A percentile compares a stretch with the other conserved stretches of the same genome.
phyloP scores from a whole-genome alignment of 73 alveolate genomes.

The Blepharisma stoltei region DNA sequence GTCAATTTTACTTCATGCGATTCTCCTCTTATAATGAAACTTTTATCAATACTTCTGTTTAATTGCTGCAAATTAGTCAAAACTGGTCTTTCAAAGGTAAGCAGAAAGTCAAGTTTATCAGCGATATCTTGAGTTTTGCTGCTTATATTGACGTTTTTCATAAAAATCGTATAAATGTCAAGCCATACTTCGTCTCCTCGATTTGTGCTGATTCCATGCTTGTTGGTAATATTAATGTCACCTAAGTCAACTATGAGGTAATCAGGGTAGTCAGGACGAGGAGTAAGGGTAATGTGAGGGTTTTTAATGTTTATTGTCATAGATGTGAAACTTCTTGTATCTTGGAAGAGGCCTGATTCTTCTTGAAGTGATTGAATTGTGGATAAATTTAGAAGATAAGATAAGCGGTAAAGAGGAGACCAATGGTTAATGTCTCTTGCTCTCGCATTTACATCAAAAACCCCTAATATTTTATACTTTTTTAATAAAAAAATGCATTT shows the following conservation, averaged over 20 bases:
- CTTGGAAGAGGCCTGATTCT: background rate
- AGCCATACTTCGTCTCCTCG: background rate
- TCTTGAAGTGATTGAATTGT: background rate
- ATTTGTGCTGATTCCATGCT: background rate
- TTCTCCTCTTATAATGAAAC: background rate
- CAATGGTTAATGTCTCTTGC: slow-evolving; percentile 7
- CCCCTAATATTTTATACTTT: slow-evolving; percentile 20
- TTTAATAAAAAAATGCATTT: too few species aligned
- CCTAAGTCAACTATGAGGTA: slow-evolving; percentile 4
- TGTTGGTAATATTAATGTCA: background rate
- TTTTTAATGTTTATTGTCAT: slow-evolving; percentile 8
- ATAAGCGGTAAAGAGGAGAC: background rate
- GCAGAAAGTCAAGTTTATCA: background rate
- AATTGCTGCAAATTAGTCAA: background rate
- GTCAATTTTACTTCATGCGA: background rate
- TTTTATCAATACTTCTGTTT: background rate
- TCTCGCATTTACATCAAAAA: slow-evolving; percentile 16
- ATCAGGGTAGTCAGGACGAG: slow-evolving; percentile 9
- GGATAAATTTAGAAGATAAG: slow-evolving; percentile 14
- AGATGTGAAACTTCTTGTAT: slow-evolving; percentile 18
- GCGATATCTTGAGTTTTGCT: background rate
- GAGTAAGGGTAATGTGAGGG: background rate
- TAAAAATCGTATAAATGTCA: background rate
- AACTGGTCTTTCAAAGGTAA: slow-evolving; percentile 3
- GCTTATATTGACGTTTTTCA: background rate